phyloP scores from a whole-genome alignment of 805 yeast species.

The Hermanozyma aechmeae region DNA sequence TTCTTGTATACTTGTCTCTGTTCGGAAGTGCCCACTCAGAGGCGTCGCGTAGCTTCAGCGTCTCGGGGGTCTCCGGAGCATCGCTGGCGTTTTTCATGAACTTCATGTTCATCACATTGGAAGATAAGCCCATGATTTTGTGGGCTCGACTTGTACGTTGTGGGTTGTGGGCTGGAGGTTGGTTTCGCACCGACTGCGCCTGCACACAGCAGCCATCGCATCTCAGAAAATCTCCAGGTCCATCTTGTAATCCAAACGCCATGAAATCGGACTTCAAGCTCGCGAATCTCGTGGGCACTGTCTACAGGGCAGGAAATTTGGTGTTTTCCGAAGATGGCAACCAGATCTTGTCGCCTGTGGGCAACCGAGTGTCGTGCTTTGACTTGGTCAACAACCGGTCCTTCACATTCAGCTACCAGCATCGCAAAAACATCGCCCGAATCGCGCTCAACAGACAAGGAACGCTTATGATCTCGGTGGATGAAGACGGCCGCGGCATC shows the following conservation, averaged over 20 bases:
- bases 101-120: constrained; percentile 79
- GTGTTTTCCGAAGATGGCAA: constrained; percentile 82
- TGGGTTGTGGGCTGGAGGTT: too few species aligned
- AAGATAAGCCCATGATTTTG: constrained; percentile 47
- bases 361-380: constrained; percentile 84
- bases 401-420: constrained; percentile 87
- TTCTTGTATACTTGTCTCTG: constrained; percentile 9
- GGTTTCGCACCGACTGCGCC: not conserved
- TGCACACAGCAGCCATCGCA: constrained; percentile 1
- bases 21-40: constrained; percentile 45
- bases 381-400: constrained; percentile 79
- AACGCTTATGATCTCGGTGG: constrained; percentile 73
- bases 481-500: constrained; percentile 88
- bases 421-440: constrained; percentile 70
- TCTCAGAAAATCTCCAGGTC: not conserved
- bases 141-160: too few species aligned
- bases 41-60: constrained; percentile 34
- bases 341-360: constrained; percentile 80
- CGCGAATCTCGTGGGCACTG: constrained; percentile 87
- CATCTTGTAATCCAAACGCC: not conserved
- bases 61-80: constrained; percentile 21
- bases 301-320: constrained; percentile 86
- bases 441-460: constrained; percentile 80
- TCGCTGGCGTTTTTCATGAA: constrained; percentile 37
- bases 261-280: constrained; percentile 90